Evolutionary conservation across 306 rosid species (phyloP), one percentile per base, ranked within the genome.

Genomic region (Cicer arietinum): DNA sequence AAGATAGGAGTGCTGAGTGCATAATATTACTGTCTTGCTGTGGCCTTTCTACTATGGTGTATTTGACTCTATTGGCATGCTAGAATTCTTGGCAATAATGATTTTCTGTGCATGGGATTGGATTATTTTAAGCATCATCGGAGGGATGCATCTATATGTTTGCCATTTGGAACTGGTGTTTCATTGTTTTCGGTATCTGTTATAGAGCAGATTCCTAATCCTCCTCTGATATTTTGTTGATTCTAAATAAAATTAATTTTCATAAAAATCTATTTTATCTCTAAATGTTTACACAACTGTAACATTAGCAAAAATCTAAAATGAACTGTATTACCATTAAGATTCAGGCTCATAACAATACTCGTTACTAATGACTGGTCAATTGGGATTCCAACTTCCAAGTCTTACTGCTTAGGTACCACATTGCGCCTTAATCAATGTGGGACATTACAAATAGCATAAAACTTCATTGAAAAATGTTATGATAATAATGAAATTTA

Each of bases 61-160:
- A 50, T 73, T 66, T 67, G 59, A 76, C 64, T 77, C 51, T 14
- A 20, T 41, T 70, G 7, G 14, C 78, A 52, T 65, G 69, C 72
- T 67, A 43, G 52, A 74, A 35, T 45, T 73, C 53, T 79, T 41
- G 0, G 7, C 16, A 47, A 73, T 65, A 16, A 64, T 8, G 58
- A 18, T 76, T 14, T 54, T 57, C 40, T 46, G 22, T 46, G 41
- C 30, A 14, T 42, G 18, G 40, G 46, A 12, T 74, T 14, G 39
- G 51, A 74, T 46, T 25, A 45, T 30, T 60, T 54, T 61, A 16
- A 61, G 61, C 62, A 62, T 16, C 41, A 46, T 11, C 22, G 10
- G 40, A 59, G 37, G 12, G 60, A 50, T 60, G 48, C 53, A 39
- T 50, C 20, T 62, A 46, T 50, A 11, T 60, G 8, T 63, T n/a